Evolutionary conservation across 805 yeast species (phyloP), one percentile per base, ranked within the genome.

Genomic region (Kluyveromyces dobzhanskii): DNA sequence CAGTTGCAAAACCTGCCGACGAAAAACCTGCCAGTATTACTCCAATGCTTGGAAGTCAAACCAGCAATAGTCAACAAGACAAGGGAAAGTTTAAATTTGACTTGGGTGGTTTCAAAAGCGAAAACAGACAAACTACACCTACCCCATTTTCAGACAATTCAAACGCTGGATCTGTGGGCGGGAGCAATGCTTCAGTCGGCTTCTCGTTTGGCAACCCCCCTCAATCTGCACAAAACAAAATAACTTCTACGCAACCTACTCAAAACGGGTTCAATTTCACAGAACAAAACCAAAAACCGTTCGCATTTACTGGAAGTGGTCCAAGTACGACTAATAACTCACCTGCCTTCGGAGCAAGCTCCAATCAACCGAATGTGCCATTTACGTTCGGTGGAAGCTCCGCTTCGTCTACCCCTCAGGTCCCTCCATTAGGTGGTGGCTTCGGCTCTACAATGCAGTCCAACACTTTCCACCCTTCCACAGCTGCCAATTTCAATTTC

Each of bases 401-500:
- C 3, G 42, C 38, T 9, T 40, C 46, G 3, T 31, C 42, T 4
- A 35, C 44, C 11, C 43, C 46, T 4, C 39, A 37, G 18, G 19
- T 26, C 3, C 42, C 47, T 12, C 33, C 40, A 4, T 40, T 43
- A 32, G 47, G 46, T 30, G 39, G 34, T 17, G 35, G 39, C 12
- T 16, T 34, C 11, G 31, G 44, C 17, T 35, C 31, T 30, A 13
- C 38, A 17, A 32, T 35, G 31, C 30, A 48, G 25, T 46, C 44
- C 25, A 38, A 46, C 30, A 34, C 52, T 8, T 50, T 50, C 31
- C 43, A 50, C 14, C 62, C 62, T 19, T 53, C 59, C 3, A 35
- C 38, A 14, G 44, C 50, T 17, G 48, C 49, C 4, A 55, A 57
- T 38, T 27, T 57, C 21, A 54, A 56, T 37, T 57, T 57, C 39